A percentile compares a stretch with the other conserved stretches of the same genome.
These are phyloP conservation scores for Euphorbia celastroides DNA, from an alignment of 441 rosid species.

Conservation along the genomic window DNA sequence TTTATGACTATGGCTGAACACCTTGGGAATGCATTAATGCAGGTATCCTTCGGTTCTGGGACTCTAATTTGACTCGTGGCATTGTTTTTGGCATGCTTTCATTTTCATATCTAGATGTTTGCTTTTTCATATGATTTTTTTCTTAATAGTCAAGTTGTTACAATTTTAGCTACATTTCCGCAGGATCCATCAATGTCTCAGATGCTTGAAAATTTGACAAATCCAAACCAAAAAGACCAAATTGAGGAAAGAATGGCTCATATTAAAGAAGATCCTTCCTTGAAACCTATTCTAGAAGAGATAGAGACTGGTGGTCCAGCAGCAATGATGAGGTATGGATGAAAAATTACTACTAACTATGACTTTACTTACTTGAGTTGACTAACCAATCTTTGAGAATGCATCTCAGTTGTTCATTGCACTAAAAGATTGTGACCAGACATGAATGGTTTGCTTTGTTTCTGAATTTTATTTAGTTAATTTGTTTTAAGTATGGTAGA, in stretches of 20 bases:
- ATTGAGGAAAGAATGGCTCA: conserved; percentile 80
- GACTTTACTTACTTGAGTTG: not conserved
- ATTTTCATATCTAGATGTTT: too few species aligned
- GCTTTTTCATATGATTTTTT: too few species aligned
- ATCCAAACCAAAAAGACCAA: conserved; percentile 70
- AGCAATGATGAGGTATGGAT: conserved; percentile 86
- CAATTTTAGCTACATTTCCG: conserved; percentile 5
- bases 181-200: conserved; percentile 96
- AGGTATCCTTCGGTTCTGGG: conserved; percentile 48
- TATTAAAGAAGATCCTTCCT: conserved; percentile 74
- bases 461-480: not conserved
- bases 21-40: conserved; percentile 85
- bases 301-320: conserved; percentile 87
- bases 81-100: not conserved
- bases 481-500: not conserved
- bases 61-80: not conserved
- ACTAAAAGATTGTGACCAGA: not conserved
- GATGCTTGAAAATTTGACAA: conserved; percentile 69
- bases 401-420: not conserved
- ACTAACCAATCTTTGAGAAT: not conserved
- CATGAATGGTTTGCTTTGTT: not conserved
- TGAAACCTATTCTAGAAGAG: conserved; percentile 85
- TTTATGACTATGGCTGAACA: conserved; percentile 93
- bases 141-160: not conserved
- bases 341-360: conserved; percentile 5